A percentile compares a stretch with the other conserved stretches of the same genome.
Evolutionary conservation across 1,284 basidiomycete genomes (phyloP).

Genomic region (Apiotrichum siamense): DNA sequence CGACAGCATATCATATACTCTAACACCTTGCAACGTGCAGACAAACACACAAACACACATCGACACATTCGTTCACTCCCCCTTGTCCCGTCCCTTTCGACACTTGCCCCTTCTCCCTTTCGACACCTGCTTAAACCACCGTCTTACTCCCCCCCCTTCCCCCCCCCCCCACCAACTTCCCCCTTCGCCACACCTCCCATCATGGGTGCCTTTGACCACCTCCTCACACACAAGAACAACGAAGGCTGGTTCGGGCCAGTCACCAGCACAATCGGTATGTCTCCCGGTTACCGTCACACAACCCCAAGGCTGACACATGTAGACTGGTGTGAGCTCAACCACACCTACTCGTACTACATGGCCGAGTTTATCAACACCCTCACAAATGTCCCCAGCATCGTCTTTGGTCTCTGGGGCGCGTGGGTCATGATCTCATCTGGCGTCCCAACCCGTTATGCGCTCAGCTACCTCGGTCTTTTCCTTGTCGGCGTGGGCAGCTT

Average conservation of each 20-base stretch:
- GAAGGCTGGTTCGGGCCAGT: constrained; percentile 12
- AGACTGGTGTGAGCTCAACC: constrained; percentile 46
- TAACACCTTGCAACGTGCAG: too few species aligned
- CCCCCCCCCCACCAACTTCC: not conserved
- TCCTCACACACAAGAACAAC: constrained; percentile 20
- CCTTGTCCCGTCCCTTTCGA: too few species aligned
- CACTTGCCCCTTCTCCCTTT: too few species aligned
- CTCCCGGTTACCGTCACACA: not conserved
- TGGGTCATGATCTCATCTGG: constrained; percentile 21
- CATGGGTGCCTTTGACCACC: constrained; percentile 40
- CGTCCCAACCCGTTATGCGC: constrained; percentile 30
- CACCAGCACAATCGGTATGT: constrained; percentile 14
- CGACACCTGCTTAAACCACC: too few species aligned
- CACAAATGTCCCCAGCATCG: constrained; percentile 50
- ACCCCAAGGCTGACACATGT: too few species aligned
- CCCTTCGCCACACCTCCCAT: not conserved
- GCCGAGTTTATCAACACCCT: constrained; percentile 48
- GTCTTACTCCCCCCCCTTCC: not conserved
- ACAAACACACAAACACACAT: too few species aligned
- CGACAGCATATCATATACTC: too few species aligned
- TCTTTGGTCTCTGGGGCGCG: constrained; percentile 45
- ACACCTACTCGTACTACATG: constrained; percentile 42
- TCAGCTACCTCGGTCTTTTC: constrained; percentile 38
- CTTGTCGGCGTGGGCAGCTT: constrained; percentile 44
- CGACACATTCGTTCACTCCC: too few species aligned